phyloP scores from a whole-genome alignment of 257 asterid species.

The Misopates orontium region DNA sequence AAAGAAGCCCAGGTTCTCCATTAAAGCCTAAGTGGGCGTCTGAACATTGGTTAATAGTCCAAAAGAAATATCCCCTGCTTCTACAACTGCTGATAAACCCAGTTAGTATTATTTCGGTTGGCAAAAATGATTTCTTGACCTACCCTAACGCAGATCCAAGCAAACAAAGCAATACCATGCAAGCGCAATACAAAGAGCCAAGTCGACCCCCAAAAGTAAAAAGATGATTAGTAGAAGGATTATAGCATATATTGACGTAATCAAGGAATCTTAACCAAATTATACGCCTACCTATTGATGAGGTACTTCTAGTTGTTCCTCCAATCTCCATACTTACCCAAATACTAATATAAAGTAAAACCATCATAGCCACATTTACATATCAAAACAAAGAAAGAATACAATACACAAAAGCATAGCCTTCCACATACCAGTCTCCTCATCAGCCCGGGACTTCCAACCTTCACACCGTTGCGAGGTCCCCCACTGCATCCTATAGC shows the following conservation, averaged over 20 bases:
- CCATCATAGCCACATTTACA: conserved; percentile 3
- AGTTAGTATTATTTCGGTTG: background rate
- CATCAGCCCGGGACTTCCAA: conserved; percentile 80
- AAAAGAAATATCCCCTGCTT: background rate
- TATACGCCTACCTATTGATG: conserved; percentile 12
- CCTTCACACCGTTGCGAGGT: conserved; percentile 86
- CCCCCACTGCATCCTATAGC: conserved; percentile 98
- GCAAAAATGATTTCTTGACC: background rate
- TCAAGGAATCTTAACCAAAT: background rate
- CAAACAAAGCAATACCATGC: background rate
- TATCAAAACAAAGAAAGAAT: conserved; percentile 15
- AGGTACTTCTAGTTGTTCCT: background rate
- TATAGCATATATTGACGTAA: no score
- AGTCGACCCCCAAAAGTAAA: background rate
- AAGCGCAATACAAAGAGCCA: background rate
- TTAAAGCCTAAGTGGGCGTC: background rate
- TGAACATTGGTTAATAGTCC: background rate
- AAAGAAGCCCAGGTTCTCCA: background rate
- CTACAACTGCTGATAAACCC: background rate
- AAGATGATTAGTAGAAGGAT: no score
- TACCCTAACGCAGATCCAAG: background rate
- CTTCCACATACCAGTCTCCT: conserved; percentile 73
- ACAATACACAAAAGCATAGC: conserved; percentile 14
- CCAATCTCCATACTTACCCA: no score
- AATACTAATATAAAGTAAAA: no score